phyloP scores from a whole-genome alignment of 305 asterid genomes.

The Fraxinus greggii region DNA sequence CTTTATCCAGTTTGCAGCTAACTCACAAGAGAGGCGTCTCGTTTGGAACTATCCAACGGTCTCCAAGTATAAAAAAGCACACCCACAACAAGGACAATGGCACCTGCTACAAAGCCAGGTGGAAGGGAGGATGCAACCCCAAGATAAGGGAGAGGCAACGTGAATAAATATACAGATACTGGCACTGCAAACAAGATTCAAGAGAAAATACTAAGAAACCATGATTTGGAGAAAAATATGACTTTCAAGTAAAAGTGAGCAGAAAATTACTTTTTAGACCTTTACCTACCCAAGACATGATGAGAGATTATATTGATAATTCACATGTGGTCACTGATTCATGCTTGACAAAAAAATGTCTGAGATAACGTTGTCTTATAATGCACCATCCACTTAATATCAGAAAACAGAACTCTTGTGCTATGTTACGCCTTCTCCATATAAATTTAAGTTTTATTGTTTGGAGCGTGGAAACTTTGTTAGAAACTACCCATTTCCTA shows the following conservation, averaged over 20 bases:
- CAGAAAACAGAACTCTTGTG: neutral
- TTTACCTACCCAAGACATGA: neutral
- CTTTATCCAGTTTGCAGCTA: slow-evolving; percentile 19
- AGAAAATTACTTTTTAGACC: neutral
- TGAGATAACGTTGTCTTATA: neutral
- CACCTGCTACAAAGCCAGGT: slow-evolving; percentile 84
- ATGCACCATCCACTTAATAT: neutral
- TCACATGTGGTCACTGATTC: neutral
- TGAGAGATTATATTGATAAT: neutral
- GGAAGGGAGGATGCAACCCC: slow-evolving; percentile 86
- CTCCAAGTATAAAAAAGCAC: slow-evolving; percentile 68
- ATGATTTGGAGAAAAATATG: neutral
- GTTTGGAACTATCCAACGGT: slow-evolving; percentile 45
- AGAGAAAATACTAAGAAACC: neutral
- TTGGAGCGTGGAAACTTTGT: neutral
- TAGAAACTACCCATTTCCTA: neutral
- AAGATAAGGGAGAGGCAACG: slow-evolving; percentile 87
- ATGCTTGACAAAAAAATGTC: neutral
- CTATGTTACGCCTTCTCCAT: neutral
- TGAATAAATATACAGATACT: slow-evolving; percentile 75
- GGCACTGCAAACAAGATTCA: slow-evolving; percentile 57
- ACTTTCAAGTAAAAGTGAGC: neutral
- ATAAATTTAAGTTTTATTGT: neutral
- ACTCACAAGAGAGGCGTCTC: slow-evolving; percentile 31
- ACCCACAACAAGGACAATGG: slow-evolving; percentile 60